Percentiles rank a stretch among this genome's conserved stretches.
Conservation (phyloP, 2,329 filamentous ascomycete species). For the Aspergillus uvarum region DNA sequence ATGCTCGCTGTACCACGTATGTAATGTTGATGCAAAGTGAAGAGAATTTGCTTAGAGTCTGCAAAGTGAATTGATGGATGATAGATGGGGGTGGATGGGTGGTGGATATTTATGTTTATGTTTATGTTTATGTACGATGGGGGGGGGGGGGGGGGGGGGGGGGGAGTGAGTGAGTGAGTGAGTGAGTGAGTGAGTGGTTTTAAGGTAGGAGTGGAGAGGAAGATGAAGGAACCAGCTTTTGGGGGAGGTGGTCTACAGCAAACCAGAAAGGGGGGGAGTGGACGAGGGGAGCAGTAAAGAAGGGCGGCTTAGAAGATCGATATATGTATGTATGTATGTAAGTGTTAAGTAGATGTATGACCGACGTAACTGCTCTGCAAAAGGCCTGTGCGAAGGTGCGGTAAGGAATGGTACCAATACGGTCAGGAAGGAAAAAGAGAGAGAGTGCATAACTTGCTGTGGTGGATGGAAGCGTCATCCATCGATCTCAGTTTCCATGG, state of each 20-base stretch:
- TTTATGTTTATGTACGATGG: background rate
- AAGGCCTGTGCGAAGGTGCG: background rate
- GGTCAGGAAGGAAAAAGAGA: constrained; percentile 8
- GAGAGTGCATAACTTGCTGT: constrained; percentile 9
- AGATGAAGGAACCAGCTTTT: constrained; percentile 6
- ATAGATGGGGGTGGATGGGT: background rate
- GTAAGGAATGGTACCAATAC: constrained; percentile 19
- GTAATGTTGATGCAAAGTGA: constrained; percentile 11
- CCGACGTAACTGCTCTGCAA: constrained; percentile 3
- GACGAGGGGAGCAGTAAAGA: constrained; percentile 11
- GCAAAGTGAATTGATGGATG: constrained; percentile 5
- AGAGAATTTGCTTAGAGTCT: constrained; percentile 11
- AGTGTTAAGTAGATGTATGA: constrained; percentile 5
- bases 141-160: background rate
- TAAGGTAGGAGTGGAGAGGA: background rate
- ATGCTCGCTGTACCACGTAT: constrained; percentile 10
- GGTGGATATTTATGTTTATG: background rate
- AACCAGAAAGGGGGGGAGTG: constrained; percentile 1
- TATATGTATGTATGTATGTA: constrained; percentile 10
- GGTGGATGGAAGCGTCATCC: background rate
- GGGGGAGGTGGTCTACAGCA: background rate
- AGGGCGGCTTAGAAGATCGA: background rate
- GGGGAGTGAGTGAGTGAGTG: background rate
- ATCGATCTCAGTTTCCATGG: constrained; percentile 12
- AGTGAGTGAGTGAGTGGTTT: background rate